phyloP scores from a whole-genome alignment of 73 alveolate genomes.

The Effrenium voratum region DNA sequence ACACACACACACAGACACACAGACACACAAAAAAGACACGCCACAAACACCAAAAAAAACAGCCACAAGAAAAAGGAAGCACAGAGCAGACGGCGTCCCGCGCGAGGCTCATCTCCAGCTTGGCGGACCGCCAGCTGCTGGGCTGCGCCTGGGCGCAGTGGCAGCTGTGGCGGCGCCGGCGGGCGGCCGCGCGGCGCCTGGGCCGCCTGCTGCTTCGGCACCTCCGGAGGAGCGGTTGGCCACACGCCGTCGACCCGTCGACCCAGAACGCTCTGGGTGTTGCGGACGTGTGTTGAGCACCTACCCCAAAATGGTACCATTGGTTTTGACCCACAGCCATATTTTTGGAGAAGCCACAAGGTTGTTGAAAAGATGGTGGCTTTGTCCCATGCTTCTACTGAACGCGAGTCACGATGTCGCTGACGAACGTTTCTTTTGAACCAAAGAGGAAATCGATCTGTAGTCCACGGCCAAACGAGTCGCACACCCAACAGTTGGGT shows the following conservation, averaged over 20 bases:
- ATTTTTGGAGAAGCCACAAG: not conserved
- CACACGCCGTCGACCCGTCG: too few species aligned
- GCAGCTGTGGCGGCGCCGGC: not conserved
- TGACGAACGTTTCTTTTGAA: not conserved
- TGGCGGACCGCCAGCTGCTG: conserved; percentile 21
- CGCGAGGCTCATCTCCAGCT: not conserved
- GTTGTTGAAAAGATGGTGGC: not conserved
- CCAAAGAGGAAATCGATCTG: too few species aligned
- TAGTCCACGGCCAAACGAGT: not conserved
- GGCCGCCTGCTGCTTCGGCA: conserved; percentile 4
- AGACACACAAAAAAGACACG: not conserved
- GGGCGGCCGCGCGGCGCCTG: not conserved
- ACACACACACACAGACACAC: not conserved
- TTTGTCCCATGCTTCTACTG: not conserved
- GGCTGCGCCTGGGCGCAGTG: not conserved
- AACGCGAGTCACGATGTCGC: not conserved
- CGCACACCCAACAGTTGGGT: not conserved
- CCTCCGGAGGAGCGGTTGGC: conserved; percentile 25
- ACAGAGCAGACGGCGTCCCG: not conserved
- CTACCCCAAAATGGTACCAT: not conserved
- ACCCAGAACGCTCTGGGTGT: not conserved
- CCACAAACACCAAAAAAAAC: not conserved
- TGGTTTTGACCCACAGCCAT: too few species aligned
- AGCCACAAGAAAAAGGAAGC: not conserved
- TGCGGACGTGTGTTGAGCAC: too few species aligned